phyloP scores from a whole-genome alignment of 2,329 filamentous ascomycete genomes.

The Paecilomyces formosus region DNA sequence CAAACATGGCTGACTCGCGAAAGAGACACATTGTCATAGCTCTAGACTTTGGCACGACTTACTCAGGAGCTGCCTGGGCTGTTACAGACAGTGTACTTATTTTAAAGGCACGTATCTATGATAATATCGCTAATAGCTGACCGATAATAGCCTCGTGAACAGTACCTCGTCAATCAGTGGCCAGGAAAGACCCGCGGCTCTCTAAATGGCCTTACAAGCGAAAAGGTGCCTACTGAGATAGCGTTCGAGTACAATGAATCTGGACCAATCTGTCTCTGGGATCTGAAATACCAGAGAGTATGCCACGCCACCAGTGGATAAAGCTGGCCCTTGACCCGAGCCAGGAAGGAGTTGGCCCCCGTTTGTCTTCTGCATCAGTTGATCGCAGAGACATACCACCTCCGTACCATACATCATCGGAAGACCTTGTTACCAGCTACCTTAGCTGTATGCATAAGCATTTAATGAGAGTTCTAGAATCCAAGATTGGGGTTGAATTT shows the following conservation, averaged over 20 bases:
- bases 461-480: slow-evolving; percentile 5
- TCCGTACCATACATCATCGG: slow-evolving; percentile 3
- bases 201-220: slow-evolving; percentile 11
- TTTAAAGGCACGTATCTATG: not conserved
- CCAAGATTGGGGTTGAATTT: slow-evolving; percentile 7
- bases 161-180: slow-evolving; percentile 13
- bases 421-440: slow-evolving; percentile 10
- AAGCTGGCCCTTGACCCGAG: slow-evolving; percentile 9
- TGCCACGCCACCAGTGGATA: slow-evolving; percentile 15
- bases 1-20: no score
- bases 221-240: slow-evolving; percentile 14
- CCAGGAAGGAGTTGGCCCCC: not conserved
- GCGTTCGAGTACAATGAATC: slow-evolving; percentile 7
- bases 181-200: slow-evolving; percentile 5
- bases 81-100: slow-evolving; percentile 11
- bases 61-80: slow-evolving; percentile 14
- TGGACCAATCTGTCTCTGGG: slow-evolving; percentile 7
- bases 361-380: not conserved
- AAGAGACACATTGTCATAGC: slow-evolving; percentile 10
- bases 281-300: slow-evolving; percentile 11
- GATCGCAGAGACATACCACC: slow-evolving; percentile 8
- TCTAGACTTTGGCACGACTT: slow-evolving; percentile 18
- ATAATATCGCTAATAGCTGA: not conserved
- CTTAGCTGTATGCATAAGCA: slow-evolving; percentile 9
- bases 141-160: slow-evolving; percentile 8